Percentiles rank a stretch among this genome's conserved stretches.
Conservation (phyloP, 2,329 filamentous ascomycete species). For the Xylaria sp. region DNA sequence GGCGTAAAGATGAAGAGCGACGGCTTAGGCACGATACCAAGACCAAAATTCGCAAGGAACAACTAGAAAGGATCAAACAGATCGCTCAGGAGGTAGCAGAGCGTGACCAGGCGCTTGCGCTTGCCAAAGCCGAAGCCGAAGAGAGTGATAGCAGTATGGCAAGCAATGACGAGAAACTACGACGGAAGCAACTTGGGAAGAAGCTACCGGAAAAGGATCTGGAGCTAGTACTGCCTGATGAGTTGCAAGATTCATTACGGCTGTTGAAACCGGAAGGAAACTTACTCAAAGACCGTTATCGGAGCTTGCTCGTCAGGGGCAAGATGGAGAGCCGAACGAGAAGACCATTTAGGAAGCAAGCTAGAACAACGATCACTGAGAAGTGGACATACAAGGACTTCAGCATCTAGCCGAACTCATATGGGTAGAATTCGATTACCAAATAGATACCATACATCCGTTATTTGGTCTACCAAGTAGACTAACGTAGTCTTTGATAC, state of each 20-base stretch:
- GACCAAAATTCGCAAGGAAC: constrained; percentile 76
- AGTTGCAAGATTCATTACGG: constrained; percentile 83
- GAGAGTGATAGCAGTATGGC: constrained; percentile 60
- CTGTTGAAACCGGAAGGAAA: constrained; percentile 95
- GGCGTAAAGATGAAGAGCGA: constrained; percentile 87
- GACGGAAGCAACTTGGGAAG: constrained; percentile 79
- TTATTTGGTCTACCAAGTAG: not conserved
- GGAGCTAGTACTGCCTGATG: constrained; percentile 82
- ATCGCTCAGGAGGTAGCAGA: constrained; percentile 72
- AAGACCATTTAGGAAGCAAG: constrained; percentile 83
- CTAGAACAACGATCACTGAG: constrained; percentile 83
- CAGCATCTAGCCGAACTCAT: constrained; percentile 56
- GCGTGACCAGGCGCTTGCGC: constrained; percentile 62
- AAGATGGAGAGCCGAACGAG: constrained; percentile 86
- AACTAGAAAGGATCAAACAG: constrained; percentile 76
- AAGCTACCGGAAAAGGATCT: constrained; percentile 81
- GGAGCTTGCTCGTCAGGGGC: constrained; percentile 86
- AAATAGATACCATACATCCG: constrained; percentile 5
- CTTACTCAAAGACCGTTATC: constrained; percentile 88
- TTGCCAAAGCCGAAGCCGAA: constrained; percentile 55
- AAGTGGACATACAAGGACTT: constrained; percentile 99
- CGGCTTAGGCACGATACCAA: constrained; percentile 78
- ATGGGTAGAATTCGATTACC: not conserved
- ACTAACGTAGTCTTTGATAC: not conserved
- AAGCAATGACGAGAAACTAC: constrained; percentile 68